These are phyloP conservation scores for Ordospora pajunii DNA, from an alignment of 371 early-diverging fungal species.

Conservation along the genomic window DNA sequence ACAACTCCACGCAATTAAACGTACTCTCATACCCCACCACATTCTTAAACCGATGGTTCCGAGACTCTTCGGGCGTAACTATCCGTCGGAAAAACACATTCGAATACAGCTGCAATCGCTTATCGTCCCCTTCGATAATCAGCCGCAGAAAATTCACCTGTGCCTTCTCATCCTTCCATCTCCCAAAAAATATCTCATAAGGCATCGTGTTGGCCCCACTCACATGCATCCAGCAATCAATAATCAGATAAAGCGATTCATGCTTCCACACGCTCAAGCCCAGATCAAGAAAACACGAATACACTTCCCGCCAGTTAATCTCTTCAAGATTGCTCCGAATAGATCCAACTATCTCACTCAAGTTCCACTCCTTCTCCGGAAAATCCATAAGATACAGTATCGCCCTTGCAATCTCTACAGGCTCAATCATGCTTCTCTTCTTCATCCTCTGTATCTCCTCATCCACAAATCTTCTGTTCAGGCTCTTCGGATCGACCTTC, in stretches of 20 bases:
- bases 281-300: constrained; percentile 28
- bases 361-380: constrained; percentile 37
- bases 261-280: constrained; percentile 34
- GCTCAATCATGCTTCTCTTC: constrained; percentile 4
- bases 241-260: constrained; percentile 36
- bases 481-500: constrained; percentile 6
- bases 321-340: constrained; percentile 29
- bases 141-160: constrained; percentile 40
- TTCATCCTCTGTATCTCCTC: constrained; percentile 18
- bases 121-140: constrained; percentile 38
- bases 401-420: constrained; percentile 45
- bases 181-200: constrained; percentile 51
- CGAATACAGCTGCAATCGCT: constrained; percentile 27
- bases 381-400: constrained; percentile 46
- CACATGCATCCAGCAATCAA: constrained; percentile 49
- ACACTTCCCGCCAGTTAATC: constrained; percentile 49
- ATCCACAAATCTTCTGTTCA: background rate
- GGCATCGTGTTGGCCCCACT: constrained; percentile 52
- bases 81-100: constrained; percentile 46
- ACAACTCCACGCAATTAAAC: constrained; percentile 52
- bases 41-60: constrained; percentile 36
- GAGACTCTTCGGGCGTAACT: constrained; percentile 28
- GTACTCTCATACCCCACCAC: constrained; percentile 33
- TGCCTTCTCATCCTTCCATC: constrained; percentile 37
- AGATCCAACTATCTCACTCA: constrained; percentile 29